Percentiles rank a stretch among this genome's conserved stretches.
Evolutionary conservation across 2,329 filamentous ascomycete genomes (phyloP).

Genomic region (Zasmidium cellare): DNA sequence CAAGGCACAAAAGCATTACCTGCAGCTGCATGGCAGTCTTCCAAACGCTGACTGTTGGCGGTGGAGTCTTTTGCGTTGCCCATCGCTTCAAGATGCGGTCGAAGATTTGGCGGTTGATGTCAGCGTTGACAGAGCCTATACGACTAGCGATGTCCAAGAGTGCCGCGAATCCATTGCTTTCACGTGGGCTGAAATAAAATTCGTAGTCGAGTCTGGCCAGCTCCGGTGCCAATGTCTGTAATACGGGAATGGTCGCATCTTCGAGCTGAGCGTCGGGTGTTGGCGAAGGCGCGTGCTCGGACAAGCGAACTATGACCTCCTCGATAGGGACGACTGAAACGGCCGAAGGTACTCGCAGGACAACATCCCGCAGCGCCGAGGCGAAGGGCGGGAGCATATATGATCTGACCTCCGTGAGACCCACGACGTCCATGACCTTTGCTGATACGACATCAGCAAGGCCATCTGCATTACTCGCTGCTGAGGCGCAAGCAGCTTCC

Average conservation of each 20-base stretch:
- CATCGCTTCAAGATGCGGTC: conserved; percentile 43
- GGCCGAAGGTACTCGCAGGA: conserved; percentile 29
- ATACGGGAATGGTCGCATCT: conserved; percentile 36
- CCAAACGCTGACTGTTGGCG: conserved; percentile 48
- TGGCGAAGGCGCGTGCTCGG: conserved; percentile 42
- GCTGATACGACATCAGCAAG: conserved; percentile 10
- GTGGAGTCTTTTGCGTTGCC: conserved; percentile 43
- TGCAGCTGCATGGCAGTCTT: conserved; percentile 52
- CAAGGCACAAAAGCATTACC: conserved; percentile 44
- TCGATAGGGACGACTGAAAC: conserved; percentile 38
- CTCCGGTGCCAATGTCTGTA: conserved; percentile 33
- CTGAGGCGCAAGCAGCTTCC: conserved; percentile 22
- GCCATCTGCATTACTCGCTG: conserved; percentile 12
- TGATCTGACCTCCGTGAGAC: conserved; percentile 28
- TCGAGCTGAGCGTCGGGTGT: conserved; percentile 49
- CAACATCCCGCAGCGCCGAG: conserved; percentile 22
- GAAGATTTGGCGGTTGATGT: conserved; percentile 30
- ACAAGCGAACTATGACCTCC: conserved; percentile 41
- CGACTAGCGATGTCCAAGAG: conserved; percentile 47
- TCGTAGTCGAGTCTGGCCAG: conserved; percentile 35
- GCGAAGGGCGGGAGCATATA: conserved; percentile 35
- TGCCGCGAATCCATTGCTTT: conserved; percentile 46
- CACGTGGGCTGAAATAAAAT: conserved; percentile 46
- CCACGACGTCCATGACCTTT: conserved; percentile 18
- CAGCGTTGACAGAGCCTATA: conserved; percentile 28